Base-by-base conservation (phyloP, 306 rosid species). In the Trifolium repens region DNA sequence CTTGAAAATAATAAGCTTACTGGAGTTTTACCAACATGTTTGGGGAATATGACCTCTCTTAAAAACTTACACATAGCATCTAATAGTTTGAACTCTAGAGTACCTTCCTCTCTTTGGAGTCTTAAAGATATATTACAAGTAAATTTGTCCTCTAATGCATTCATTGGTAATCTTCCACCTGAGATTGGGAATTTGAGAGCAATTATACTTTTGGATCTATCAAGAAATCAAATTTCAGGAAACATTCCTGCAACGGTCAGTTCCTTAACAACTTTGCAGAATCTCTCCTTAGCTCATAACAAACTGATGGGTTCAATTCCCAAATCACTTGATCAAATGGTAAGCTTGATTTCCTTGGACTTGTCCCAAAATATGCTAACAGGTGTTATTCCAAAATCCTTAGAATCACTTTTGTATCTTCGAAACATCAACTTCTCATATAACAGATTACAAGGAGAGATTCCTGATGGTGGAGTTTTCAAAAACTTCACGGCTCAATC, bases 131-230 rank as follows among this genome's bases (percentile, higher is more conserved):
- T 81, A n/a, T 61, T 85, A 69, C 43, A 26, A 15, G 22, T 81
- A 8, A 52, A 75, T 73, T 61, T 85, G 10, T 78, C 88, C 43
- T 73, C 79, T 10, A 81, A 85, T 76, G 24, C n/a, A 43, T 55
- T 85, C 2, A 35, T 15, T 22, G 88, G 82, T 1, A 32, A 47
- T 17, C 69, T 85, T 42, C 80, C 80, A 30, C 1, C 1, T 9
- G 78, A 77, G 27, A 46, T 86, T 16, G 71, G 52, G 34, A 50
- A 30, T n/a, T 14, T 86, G 50, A 70, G 68, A 15, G 81, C 64
- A 43, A 2, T 83, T 42, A 35, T 64, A 55, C 3, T 62, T 15
- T 40, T 78, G 34, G 77, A 71, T 24, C 39, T 78, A 26, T 78
- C 82, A 39, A 37, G 34, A 1, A 71, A 78, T 30, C 44, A 26